A percentile compares a stretch with the other conserved stretches of the same genome.
Evolutionary conservation across 2,329 filamentous ascomycete genomes (phyloP).

Genomic region (Calonectria pseudoreteaudii): DNA sequence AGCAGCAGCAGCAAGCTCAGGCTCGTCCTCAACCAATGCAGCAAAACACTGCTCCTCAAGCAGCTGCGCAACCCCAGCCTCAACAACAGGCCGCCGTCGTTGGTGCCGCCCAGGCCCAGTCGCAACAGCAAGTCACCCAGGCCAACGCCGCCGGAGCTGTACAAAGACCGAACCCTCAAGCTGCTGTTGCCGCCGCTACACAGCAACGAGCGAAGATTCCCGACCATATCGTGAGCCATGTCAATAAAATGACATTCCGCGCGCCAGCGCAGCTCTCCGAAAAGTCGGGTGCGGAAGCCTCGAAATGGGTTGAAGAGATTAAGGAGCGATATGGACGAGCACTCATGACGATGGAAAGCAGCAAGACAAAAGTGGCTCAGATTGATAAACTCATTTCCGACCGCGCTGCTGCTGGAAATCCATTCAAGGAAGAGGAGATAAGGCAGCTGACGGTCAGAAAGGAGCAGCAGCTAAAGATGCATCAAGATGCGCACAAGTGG

Average conservation of each 20-base stretch:
- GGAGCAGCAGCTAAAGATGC: conserved; percentile 57
- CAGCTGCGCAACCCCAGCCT: conserved; percentile 12
- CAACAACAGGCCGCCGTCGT: conserved; percentile 39
- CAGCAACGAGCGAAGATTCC: conserved; percentile 50
- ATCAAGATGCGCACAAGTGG: conserved; percentile 61
- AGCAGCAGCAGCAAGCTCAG: conserved; percentile 29
- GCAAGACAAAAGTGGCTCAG: conserved; percentile 53
- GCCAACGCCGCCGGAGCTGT: conserved; percentile 22
- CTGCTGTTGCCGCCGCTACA: conserved; percentile 26
- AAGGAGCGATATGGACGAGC: conserved; percentile 61
- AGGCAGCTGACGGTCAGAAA: conserved; percentile 58
- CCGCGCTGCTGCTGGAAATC: conserved; percentile 55
- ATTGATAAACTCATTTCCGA: conserved; percentile 59
- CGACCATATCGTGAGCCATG: conserved; percentile 59
- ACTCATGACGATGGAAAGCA: conserved; percentile 62
- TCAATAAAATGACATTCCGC: conserved; percentile 61
- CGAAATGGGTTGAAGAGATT: conserved; percentile 62
- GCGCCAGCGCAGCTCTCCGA: conserved; percentile 56
- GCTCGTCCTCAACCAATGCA: conserved; percentile 21
- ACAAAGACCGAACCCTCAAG: conserved; percentile 39
- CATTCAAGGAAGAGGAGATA: conserved; percentile 60
- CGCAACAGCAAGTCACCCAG: conserved; percentile 30
- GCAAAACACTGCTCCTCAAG: conserved; percentile 17
- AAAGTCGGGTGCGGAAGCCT: conserved; percentile 55
- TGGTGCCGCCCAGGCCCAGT: conserved; percentile 38